These are phyloP conservation scores for Exophiala alcalophila DNA, from an alignment of 2,329 filamentous ascomycete genomes.

Conservation along the genomic window DNA sequence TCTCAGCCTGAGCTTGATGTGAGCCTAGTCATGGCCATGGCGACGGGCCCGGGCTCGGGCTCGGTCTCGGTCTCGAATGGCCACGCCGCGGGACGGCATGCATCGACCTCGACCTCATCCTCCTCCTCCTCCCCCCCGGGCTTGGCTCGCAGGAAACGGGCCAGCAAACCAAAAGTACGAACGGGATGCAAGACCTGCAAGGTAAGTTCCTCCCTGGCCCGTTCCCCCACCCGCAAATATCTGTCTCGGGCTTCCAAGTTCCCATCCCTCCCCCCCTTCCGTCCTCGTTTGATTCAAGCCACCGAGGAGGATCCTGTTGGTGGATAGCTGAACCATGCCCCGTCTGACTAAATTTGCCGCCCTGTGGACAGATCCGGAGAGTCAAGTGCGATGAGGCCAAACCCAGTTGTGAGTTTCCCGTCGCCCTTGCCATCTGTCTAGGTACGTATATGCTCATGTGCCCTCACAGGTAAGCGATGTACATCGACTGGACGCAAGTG, in stretches of 20 bases:
- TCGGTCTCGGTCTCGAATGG: no score
- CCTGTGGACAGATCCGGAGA: constrained; percentile 34
- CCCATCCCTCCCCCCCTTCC: constrained; percentile 4
- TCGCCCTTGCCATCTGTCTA: constrained; percentile 1
- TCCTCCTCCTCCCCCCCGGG: constrained; percentile 7
- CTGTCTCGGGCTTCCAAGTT: no score
- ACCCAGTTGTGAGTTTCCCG: constrained; percentile 36
- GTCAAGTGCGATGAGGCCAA: constrained; percentile 47
- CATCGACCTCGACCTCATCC: constrained; percentile 1
- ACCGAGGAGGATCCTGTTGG: constrained; percentile 1
- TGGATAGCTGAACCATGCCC: constrained; percentile 19
- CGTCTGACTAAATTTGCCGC: constrained; percentile 14
- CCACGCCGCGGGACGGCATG: not conserved
- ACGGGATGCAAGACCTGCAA: constrained; percentile 31
- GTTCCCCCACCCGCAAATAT: constrained; percentile 6
- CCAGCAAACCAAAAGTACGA: constrained; percentile 30
- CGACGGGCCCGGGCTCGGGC: no score
- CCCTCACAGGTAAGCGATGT: constrained; percentile 51
- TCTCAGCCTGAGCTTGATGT: constrained; percentile 6
- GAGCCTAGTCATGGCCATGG: constrained; percentile 2
- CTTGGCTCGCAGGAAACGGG: constrained; percentile 21
- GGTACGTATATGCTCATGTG: constrained; percentile 19
- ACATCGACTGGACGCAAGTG: constrained; percentile 58
- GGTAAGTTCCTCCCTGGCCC: constrained; percentile 15
- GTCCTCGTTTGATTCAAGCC: constrained; percentile 10